These are phyloP conservation scores for Penicillium cinerascens DNA, from an alignment of 495 filamentous ascomycete species.

Conservation along the genomic window DNA sequence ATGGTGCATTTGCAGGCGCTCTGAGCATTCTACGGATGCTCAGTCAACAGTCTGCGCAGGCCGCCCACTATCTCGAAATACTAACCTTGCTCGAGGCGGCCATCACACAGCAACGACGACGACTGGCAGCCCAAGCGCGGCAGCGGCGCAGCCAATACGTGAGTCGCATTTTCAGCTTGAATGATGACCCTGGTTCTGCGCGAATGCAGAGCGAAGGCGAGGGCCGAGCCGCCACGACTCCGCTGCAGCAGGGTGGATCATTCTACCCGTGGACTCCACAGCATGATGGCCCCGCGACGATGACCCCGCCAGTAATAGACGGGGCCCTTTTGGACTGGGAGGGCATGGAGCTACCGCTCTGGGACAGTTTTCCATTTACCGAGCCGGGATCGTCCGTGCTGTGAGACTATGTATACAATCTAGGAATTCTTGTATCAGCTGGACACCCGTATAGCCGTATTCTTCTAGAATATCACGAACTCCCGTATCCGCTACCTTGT, in stretches of 20 bases:
- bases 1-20: conserved; percentile 31
- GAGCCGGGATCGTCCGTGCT: conserved; percentile 21
- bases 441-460: not conserved
- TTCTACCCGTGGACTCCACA: conserved; percentile 19
- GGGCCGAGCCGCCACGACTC: conserved; percentile 5
- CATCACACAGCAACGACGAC: conserved; percentile 32
- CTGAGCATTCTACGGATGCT: conserved; percentile 32
- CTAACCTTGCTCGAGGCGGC: conserved; percentile 31
- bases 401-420: conserved; percentile 1
- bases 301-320: conserved; percentile 17
- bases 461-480: not conserved
- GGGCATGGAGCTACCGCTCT: conserved; percentile 33
- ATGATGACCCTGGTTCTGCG: conserved; percentile 10
- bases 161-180: conserved; percentile 37
- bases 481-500: not conserved
- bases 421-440: no score
- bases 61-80: conserved; percentile 40
- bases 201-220: conserved; percentile 3
- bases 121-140: conserved; percentile 25
- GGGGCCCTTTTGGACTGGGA: conserved; percentile 26
- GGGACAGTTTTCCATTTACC: conserved; percentile 39
- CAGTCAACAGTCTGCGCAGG: conserved; percentile 35
- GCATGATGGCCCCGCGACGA: conserved; percentile 13
- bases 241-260: conserved; percentile 5
- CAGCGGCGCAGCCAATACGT: conserved; percentile 35